These are phyloP conservation scores for Byssochlamys sp. DNA, from an alignment of 2,329 filamentous ascomycete species.

Conservation along the genomic window DNA sequence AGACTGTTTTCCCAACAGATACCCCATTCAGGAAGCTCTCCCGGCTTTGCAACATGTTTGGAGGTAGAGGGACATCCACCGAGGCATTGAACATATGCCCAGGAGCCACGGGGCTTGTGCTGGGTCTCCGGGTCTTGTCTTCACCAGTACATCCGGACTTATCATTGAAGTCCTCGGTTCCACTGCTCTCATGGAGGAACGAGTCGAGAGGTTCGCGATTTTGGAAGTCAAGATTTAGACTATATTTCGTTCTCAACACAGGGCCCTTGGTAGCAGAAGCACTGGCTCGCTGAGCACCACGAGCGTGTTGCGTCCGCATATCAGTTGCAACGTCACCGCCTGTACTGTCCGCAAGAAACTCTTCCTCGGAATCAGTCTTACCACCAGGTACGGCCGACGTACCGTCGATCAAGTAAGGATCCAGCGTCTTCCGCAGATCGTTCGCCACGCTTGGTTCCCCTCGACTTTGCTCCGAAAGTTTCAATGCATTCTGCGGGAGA, in stretches of 20 bases:
- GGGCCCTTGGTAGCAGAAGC: slow-evolving; percentile 14
- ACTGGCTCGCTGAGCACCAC: slow-evolving; percentile 7
- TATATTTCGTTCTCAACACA: slow-evolving; percentile 16
- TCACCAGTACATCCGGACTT: slow-evolving; percentile 9
- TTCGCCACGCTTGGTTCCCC: slow-evolving; percentile 56
- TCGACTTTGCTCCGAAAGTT: slow-evolving; percentile 18
- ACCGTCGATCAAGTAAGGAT: slow-evolving; percentile 57
- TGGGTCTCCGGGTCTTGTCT: slow-evolving; percentile 9
- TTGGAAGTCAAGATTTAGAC: slow-evolving; percentile 18
- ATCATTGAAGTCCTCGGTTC: slow-evolving; percentile 20
- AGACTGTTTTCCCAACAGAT: not conserved
- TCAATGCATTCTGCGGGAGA: slow-evolving; percentile 35
- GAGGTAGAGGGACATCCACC: not conserved
- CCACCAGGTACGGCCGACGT: slow-evolving; percentile 8
- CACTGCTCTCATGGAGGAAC: slow-evolving; percentile 27
- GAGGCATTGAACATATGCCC: slow-evolving; percentile 2
- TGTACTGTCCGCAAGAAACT: slow-evolving; percentile 9
- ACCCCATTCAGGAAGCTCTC: not conserved
- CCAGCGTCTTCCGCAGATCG: slow-evolving; percentile 78
- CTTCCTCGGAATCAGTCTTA: slow-evolving; percentile 13
- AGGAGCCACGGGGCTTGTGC: slow-evolving; percentile 14
- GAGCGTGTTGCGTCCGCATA: slow-evolving; percentile 1
- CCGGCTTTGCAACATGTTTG: not conserved
- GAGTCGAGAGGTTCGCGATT: slow-evolving; percentile 17
- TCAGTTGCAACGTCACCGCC: slow-evolving; percentile 9